Conservation (phyloP, 192 early-diverging fungal genomes). For the Backusella morwellensis region DNA sequence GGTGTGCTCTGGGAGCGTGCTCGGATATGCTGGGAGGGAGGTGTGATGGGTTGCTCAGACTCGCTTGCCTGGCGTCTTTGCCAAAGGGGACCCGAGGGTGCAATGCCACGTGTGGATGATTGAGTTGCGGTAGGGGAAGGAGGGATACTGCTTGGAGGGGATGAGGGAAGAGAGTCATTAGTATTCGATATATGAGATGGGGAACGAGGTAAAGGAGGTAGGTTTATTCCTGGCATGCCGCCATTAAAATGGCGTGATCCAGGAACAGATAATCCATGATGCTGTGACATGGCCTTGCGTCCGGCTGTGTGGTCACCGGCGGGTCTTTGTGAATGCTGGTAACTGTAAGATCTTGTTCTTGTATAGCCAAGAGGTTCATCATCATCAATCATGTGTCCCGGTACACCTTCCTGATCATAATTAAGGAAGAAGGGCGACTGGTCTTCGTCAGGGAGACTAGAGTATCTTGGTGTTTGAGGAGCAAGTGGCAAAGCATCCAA, state of each 20-base stretch:
- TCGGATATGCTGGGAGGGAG: constrained; percentile 31
- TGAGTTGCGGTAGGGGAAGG: background rate
- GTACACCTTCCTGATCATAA: constrained; percentile 36
- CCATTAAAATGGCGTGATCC: background rate
- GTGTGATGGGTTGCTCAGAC: background rate
- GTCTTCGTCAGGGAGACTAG: constrained; percentile 8
- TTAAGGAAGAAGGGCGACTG: constrained; percentile 31
- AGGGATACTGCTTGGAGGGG: constrained; percentile 39
- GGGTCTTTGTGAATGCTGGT: constrained; percentile 5
- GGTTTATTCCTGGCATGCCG: background rate
- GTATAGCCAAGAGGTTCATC: constrained; percentile 20
- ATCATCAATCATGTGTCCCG: constrained; percentile 24
- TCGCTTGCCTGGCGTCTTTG: background rate
- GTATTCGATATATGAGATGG: background rate
- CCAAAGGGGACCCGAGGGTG: background rate
- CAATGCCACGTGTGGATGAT: background rate
- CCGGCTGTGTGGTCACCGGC: background rate
- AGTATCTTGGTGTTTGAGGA: constrained; percentile 22
- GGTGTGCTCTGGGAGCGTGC: constrained; percentile 58
- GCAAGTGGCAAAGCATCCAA: background rate
- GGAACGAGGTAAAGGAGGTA: constrained; percentile 32
- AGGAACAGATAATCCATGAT: background rate
- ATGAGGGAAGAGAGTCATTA: constrained; percentile 39
- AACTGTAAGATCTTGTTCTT: background rate
- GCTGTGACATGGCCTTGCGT: background rate